phyloP scores from a whole-genome alignment of 129 eudicot genomes.

The Centaurea solstitialis region DNA sequence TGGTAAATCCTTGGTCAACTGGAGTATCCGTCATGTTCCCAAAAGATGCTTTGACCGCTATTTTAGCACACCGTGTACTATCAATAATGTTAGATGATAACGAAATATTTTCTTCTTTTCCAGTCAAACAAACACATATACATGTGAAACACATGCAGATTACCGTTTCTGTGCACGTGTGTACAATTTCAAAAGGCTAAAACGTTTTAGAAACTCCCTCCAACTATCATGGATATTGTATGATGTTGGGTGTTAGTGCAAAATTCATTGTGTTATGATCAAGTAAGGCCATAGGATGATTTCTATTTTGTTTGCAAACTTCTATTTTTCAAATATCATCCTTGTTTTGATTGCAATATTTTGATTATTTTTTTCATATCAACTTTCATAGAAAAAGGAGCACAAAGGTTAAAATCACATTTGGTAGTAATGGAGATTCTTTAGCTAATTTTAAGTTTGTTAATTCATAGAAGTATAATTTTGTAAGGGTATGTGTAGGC shows the following conservation, averaged over 20 bases:
- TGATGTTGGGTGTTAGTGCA: neutral
- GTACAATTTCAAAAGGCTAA: neutral
- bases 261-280: neutral
- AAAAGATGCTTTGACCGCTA: neutral
- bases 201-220: neutral
- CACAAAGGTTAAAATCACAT: neutral
- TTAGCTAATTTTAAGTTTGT: neutral
- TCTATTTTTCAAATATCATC: constrained; percentile 1
- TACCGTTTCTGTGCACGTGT: neutral
- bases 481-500: neutral
- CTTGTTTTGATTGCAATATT: neutral
- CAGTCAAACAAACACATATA: neutral
- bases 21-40: neutral
- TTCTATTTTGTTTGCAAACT: neutral
- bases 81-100: neutral
- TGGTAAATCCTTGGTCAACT: constrained; percentile 10
- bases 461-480: neutral
- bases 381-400: neutral
- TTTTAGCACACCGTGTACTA: neutral
- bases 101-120: neutral
- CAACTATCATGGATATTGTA: neutral
- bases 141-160: neutral
- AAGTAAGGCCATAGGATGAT: neutral
- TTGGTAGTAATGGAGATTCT: neutral
- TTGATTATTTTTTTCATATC: neutral